Evolutionary conservation across 345 rosid genomes (phyloP), one percentile per base, ranked within the genome.

Genomic region (Acer negundo): DNA sequence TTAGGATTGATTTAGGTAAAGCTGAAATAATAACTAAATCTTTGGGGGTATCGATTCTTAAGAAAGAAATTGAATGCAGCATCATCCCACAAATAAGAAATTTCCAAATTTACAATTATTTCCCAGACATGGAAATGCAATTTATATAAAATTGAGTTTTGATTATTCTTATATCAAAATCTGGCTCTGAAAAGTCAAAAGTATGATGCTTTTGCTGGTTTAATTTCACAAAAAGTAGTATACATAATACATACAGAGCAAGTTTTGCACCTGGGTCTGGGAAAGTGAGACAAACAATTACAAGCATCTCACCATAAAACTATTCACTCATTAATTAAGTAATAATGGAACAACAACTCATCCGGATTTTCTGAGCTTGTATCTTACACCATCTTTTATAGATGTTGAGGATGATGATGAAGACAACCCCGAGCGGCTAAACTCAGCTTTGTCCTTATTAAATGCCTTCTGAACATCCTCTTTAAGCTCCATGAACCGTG

Each of bases 391-490:
- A 44, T 78, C 82, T 76, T 72, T 89, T 22, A 77, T 77, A 72
- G 92, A 85, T 66, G 93, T 79, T 20, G 86, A 85, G 46, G 97
- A 91, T 5, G 97, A 87, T 0, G 97, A 87, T 28, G 92, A 75
- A 7, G 95, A 86, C 77, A 94, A 80, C n/a, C 88, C 84, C 2
- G 86, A 78, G 69, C 85, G 84, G 10, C 83, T 87, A 65, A 73
- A 67, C 87, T 84, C 91, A 3, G 92, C 95, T 86, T 93, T 96
- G 85, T 96, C 99, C 89, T 86, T 96, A 31, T 47, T 84, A 82
- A 89, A 92, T 6, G 99, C 98, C 82, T 87, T 92, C 51, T 86
- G 93, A 74, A 96, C 93, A 44, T 96, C 93, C 0, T 82, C 91
- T 83, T 92, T 96, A 42, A 96, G 94, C 83, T 92, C 98, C 79